phyloP scores from a whole-genome alignment of 805 yeast genomes.

The Kodamaea kakaduensis region DNA sequence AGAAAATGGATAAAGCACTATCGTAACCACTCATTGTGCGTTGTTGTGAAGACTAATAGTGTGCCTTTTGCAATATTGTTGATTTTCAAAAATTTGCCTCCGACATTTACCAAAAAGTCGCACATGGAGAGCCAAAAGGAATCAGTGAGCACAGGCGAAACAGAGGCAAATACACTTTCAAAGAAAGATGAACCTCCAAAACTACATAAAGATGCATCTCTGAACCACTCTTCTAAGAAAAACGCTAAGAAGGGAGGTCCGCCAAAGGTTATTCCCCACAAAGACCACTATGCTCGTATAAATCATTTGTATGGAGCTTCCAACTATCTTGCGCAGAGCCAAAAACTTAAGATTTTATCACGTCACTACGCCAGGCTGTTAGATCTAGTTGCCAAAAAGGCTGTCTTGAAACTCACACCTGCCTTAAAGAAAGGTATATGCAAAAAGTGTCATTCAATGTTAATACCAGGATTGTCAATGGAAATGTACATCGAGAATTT shows the following conservation, averaged over 20 bases:
- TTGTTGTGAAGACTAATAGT: conserved; percentile 2
- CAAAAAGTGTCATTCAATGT: conserved; percentile 55
- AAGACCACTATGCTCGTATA: conserved; percentile 57
- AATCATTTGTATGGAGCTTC: conserved; percentile 60
- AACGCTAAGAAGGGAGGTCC: conserved; percentile 10
- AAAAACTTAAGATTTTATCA: conserved; percentile 42
- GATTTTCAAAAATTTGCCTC: conserved; percentile 12
- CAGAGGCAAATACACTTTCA: neutral
- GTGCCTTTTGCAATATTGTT: conserved; percentile 2
- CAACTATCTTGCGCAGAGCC: conserved; percentile 28
- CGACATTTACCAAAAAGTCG: conserved; percentile 7
- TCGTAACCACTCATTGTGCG: conserved; percentile 93
- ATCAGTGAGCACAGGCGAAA: neutral
- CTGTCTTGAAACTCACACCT: conserved; percentile 63
- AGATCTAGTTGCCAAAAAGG: conserved; percentile 61
- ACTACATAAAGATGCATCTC: no score
- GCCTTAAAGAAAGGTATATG: conserved; percentile 64
- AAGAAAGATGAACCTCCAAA: neutral
- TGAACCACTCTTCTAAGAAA: conserved; percentile 3
- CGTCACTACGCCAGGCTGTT: conserved; percentile 52
- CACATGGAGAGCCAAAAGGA: neutral
- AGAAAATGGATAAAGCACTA: conserved; percentile 94
- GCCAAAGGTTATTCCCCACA: conserved; percentile 45
- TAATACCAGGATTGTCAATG: conserved; percentile 47
- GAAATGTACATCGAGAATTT: conserved; percentile 37